Evolutionary conservation across 1,139 yeast species (phyloP), one percentile per base, ranked within the genome.

Genomic region (Debaryomycetaceae sp.): DNA sequence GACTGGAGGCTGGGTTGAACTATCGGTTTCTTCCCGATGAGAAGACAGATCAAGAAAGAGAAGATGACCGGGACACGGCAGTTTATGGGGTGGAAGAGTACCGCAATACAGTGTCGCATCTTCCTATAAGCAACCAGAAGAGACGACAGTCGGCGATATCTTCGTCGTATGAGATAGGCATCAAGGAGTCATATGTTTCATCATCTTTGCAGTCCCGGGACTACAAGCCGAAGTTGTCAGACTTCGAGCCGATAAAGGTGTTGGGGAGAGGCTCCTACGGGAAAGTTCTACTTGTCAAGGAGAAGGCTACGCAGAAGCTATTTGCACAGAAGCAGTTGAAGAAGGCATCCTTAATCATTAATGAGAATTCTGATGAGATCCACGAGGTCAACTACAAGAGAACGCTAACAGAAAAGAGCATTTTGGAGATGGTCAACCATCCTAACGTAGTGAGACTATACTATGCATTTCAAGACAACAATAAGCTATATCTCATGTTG

Each of bases 221-320:
- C 5, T 59, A 58, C 43, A 58, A 53, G 44, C 75, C 77, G 4
- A 59, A 58, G 15, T 55, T 73, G 9, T 52, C 69, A 1, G 96
- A 89, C 57, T 89, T 89, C 53, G 82, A 78, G 47, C 86, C 87
- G 2, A 63, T 89, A 8, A 84, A 81, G 58, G 94, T 88, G 0
- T 67, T 89, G n/a, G 97, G 97, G 0, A 79, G 82, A 47, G 97
- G 97, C 3, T 89, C 96, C 1, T 89, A 87, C 53, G 97, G 98
- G 5, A 88, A 87, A 57, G 98, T 89, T 2, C 57, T 87, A 16
- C 64, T 89, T 8, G 97, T 89, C 1, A 75, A 81, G 41, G 91
- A 87, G 54, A 62, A 59, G 39, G 52, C 75, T 6, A 80, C 88
- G 0, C 87, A 87, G 1, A 73, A 77, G 45, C 64, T 89, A 9